These are phyloP conservation scores for Aciculosporium take DNA, from an alignment of 2,329 filamentous ascomycete genomes.

Conservation along the genomic window DNA sequence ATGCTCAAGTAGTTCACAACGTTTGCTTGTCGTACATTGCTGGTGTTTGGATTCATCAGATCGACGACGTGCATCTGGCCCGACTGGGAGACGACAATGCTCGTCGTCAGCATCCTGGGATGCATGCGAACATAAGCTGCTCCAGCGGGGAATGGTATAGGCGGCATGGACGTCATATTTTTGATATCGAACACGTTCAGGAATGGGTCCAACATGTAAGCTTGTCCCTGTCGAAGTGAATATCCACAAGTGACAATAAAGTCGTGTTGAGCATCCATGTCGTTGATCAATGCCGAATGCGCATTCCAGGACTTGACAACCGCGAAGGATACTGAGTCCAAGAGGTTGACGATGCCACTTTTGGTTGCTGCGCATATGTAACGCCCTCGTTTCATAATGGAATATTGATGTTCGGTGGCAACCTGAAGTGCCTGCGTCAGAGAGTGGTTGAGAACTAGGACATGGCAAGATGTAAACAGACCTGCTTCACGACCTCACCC, in stretches of 20 bases:
- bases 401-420: conserved; percentile 62
- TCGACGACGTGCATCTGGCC: conserved; percentile 95
- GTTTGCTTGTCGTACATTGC: conserved; percentile 72
- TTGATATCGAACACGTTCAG: conserved; percentile 95
- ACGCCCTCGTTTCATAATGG: conserved; percentile 78
- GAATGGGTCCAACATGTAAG: conserved; percentile 77
- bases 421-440: conserved; percentile 17
- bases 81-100: conserved; percentile 79
- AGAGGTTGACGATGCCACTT: conserved; percentile 67
- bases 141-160: conserved; percentile 82
- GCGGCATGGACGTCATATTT: conserved; percentile 72
- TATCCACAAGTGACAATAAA: conserved; percentile 92
- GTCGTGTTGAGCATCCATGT: conserved; percentile 94
- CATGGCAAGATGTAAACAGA: conserved; percentile 13
- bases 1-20: conserved; percentile 60
- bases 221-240: conserved; percentile 58
- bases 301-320: conserved; percentile 82
- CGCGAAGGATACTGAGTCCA: conserved; percentile 65
- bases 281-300: conserved; percentile 76
- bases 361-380: conserved; percentile 87
- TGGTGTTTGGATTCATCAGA: conserved; percentile 81
- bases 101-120: conserved; percentile 86
- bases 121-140: conserved; percentile 95
- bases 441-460: not conserved
- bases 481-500: conserved; percentile 56